Conservation (phyloP, 1,139 yeast genomes). For the Protomyces macrosporus region DNA sequence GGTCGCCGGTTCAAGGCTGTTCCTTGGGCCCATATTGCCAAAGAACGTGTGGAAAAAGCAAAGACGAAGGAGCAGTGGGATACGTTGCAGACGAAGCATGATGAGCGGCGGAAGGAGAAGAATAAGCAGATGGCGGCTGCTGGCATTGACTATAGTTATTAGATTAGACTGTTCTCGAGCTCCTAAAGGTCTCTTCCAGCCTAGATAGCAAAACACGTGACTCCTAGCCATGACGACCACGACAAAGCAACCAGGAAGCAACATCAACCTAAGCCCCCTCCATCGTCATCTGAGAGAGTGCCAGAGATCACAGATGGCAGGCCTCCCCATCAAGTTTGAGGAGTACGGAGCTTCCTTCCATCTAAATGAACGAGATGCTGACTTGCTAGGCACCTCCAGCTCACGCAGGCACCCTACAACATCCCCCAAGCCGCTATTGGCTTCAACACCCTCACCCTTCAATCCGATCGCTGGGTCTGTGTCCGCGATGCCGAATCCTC, state of each 20-base stretch:
- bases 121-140: slow-evolving; percentile 46
- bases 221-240: too few relatives aligned
- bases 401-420: slow-evolving; percentile 57
- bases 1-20: slow-evolving; percentile 53
- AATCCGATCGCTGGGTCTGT: slow-evolving; percentile 82
- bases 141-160: slow-evolving; percentile 47
- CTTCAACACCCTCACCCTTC: slow-evolving; percentile 89
- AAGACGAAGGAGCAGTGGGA: slow-evolving; percentile 59
- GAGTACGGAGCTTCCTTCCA: neutral
- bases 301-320: slow-evolving; percentile 7
- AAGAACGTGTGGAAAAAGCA: slow-evolving; percentile 52
- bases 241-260: too few relatives aligned
- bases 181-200: too few relatives aligned
- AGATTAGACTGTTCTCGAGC: neutral
- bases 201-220: too few relatives aligned
- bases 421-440: slow-evolving; percentile 79
- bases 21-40: slow-evolving; percentile 57
- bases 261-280: too few relatives aligned
- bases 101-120: slow-evolving; percentile 45
- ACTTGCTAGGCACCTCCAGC: slow-evolving; percentile 18
- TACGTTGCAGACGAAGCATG: slow-evolving; percentile 50
- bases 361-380: neutral
- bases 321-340: slow-evolving; percentile 26
- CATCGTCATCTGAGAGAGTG: neutral
- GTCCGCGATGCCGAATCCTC: slow-evolving; percentile 82